A percentile compares a stretch with the other conserved stretches of the same genome.
phyloP scores from a whole-genome alignment of 2,329 filamentous ascomycete species.

The Aureobasidium sp. region DNA sequence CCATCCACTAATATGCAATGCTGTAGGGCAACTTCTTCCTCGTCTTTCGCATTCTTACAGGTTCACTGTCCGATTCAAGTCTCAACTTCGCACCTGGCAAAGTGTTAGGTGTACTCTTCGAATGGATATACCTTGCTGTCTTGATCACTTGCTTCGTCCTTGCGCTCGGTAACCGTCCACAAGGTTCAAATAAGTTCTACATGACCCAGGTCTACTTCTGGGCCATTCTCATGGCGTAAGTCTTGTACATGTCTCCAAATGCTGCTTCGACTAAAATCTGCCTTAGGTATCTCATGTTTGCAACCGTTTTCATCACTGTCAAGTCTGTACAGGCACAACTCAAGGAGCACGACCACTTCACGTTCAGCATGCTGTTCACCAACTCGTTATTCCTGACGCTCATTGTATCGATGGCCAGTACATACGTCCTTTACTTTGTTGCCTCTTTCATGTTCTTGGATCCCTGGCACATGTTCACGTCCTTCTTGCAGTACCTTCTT shows the following conservation, averaged over 20 bases:
- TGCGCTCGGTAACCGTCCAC: slow-evolving; percentile 86
- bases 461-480: slow-evolving; percentile 99
- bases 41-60: slow-evolving; percentile 94
- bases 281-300: slow-evolving; percentile 78
- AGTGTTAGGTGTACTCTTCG: slow-evolving; percentile 81
- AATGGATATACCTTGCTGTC: slow-evolving; percentile 90
- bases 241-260: slow-evolving; percentile 19
- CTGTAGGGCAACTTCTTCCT: slow-evolving; percentile 85
- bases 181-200: slow-evolving; percentile 89
- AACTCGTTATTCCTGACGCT: slow-evolving; percentile 89
- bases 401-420: slow-evolving; percentile 85
- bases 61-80: slow-evolving; percentile 62
- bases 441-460: slow-evolving; percentile 93
- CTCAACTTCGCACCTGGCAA: slow-evolving; percentile 71
- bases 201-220: slow-evolving; percentile 98
- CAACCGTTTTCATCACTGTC: slow-evolving; percentile 89
- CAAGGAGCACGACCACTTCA: slow-evolving; percentile 55
- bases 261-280: background rate
- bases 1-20: slow-evolving; percentile 15
- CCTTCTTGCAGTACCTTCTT: slow-evolving; percentile 85
- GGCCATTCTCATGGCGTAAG: slow-evolving; percentile 86
- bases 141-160: slow-evolving; percentile 93
- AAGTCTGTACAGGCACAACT: slow-evolving; percentile 71
- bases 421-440: slow-evolving; percentile 87
- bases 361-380: slow-evolving; percentile 65